Conservation (phyloP, 495 filamentous ascomycete species). For the Talaromyces borbonicus region DNA sequence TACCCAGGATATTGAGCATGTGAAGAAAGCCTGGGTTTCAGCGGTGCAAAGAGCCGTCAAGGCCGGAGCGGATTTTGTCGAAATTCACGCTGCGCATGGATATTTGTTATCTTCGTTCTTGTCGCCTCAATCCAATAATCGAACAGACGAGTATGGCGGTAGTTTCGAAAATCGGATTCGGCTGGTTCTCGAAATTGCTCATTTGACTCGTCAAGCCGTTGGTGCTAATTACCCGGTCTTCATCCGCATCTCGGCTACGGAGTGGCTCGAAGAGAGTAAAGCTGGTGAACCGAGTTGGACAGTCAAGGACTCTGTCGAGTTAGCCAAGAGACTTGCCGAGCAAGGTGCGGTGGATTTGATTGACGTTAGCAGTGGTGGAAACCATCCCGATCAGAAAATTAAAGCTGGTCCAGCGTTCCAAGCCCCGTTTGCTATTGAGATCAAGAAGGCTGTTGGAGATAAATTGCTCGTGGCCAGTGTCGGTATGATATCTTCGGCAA, state of each 20-base stretch:
- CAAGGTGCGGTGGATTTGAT: conserved; percentile 54
- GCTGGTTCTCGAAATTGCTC: conserved; percentile 7
- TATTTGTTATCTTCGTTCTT: conserved; percentile 52
- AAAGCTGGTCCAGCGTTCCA: conserved; percentile 49
- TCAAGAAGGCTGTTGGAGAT: conserved; percentile 48
- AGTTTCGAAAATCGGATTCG: conserved; percentile 31
- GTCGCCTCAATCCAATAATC: conserved; percentile 32
- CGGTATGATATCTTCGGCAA: conserved; percentile 39
- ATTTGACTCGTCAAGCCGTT: conserved; percentile 5
- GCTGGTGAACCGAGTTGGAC: conserved; percentile 43
- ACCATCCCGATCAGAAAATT: conserved; percentile 44
- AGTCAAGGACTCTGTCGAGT: conserved; percentile 43
- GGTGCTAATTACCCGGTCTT: conserved; percentile 43
- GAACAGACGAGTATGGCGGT: conserved; percentile 42
- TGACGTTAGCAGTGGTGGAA: conserved; percentile 55
- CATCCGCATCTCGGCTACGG: conserved; percentile 50
- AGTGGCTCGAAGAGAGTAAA: conserved; percentile 49
- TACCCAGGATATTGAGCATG: conserved; percentile 42
- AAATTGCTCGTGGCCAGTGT: conserved; percentile 38
- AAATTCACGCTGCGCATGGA: conserved; percentile 43
- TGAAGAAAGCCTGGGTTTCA: conserved; percentile 43
- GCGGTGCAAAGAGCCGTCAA: conserved; percentile 44
- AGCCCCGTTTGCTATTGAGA: conserved; percentile 48
- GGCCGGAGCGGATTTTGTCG: conserved; percentile 48
- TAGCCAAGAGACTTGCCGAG: conserved; percentile 49